Conservation (phyloP, 2,329 filamentous ascomycete species). For the Xylaria hypoxylon region DNA sequence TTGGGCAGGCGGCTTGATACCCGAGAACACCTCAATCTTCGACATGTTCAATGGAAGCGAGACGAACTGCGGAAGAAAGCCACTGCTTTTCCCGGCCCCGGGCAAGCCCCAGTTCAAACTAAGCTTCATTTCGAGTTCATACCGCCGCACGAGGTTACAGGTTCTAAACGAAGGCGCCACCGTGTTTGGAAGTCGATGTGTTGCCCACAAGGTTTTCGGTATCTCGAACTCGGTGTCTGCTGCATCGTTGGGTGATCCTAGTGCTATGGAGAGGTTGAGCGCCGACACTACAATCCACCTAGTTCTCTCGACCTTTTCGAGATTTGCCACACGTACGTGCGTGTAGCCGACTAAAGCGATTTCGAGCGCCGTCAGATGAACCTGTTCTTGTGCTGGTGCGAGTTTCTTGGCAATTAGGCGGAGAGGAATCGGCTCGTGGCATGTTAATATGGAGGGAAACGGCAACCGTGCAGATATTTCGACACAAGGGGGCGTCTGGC, state of each 20-base stretch:
- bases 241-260: slow-evolving; percentile 70
- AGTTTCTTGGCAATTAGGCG: slow-evolving; percentile 83
- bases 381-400: slow-evolving; percentile 72
- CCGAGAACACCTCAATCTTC: slow-evolving; percentile 82
- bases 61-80: slow-evolving; percentile 72
- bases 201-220: slow-evolving; percentile 78
- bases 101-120: slow-evolving; percentile 76
- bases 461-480: slow-evolving; percentile 84
- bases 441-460: slow-evolving; percentile 87
- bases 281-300: slow-evolving; percentile 81
- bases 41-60: slow-evolving; percentile 82
- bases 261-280: slow-evolving; percentile 76
- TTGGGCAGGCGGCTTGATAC: slow-evolving; percentile 82
- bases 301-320: slow-evolving; percentile 75
- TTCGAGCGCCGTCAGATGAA: slow-evolving; percentile 83
- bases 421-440: slow-evolving; percentile 86
- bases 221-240: slow-evolving; percentile 76
- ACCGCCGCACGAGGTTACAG: slow-evolving; percentile 85
- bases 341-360: slow-evolving; percentile 86
- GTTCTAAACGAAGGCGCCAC: slow-evolving; percentile 88
- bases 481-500: slow-evolving; percentile 71
- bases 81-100: slow-evolving; percentile 25
- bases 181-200: slow-evolving; percentile 80
- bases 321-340: slow-evolving; percentile 80
- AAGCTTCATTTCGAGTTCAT: slow-evolving; percentile 85